phyloP scores from a whole-genome alignment of 441 rosid species.

The Raphanus hybrid region DNA sequence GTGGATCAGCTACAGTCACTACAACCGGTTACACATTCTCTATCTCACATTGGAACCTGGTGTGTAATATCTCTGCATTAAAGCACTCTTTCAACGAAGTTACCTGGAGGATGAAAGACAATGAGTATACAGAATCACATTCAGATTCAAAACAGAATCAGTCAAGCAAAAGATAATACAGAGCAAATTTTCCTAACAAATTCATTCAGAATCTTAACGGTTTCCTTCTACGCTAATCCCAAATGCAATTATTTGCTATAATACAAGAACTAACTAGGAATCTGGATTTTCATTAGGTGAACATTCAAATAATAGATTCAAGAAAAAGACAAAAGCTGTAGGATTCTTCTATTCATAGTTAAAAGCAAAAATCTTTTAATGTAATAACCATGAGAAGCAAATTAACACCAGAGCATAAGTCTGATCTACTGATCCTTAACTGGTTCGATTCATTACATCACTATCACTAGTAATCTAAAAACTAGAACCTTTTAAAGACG shows the following conservation, averaged over 20 bases:
- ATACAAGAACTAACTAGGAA: conserved; percentile 4
- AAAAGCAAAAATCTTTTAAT: not conserved
- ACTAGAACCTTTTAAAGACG: not conserved
- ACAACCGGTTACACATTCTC: conserved; percentile 20
- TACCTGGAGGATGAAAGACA: conserved; percentile 28
- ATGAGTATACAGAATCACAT: not conserved
- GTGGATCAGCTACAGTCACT: conserved; percentile 45
- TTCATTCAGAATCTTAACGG: not conserved
- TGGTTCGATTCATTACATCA: not conserved
- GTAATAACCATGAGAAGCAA: conserved; percentile 1
- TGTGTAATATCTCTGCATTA: not conserved
- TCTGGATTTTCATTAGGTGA: not conserved
- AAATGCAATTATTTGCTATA: not conserved
- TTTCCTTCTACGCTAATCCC: not conserved
- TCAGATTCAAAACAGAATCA: not conserved
- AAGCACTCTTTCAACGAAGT: not conserved
- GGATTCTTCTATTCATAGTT: conserved; percentile 8
- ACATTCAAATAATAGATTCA: not conserved
- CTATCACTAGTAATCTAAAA: conserved; percentile 2
- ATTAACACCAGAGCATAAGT: not conserved
- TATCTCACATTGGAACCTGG: conserved; percentile 34
- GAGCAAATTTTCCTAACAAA: not conserved
- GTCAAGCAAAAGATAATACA: not conserved
- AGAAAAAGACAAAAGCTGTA: conserved; percentile 7
- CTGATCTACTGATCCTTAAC: not conserved